Percentiles rank a stretch among this genome's conserved stretches.
These are phyloP conservation scores for Teunomyces funiuensis DNA, from an alignment of 805 yeast genomes.

Conservation along the genomic window DNA sequence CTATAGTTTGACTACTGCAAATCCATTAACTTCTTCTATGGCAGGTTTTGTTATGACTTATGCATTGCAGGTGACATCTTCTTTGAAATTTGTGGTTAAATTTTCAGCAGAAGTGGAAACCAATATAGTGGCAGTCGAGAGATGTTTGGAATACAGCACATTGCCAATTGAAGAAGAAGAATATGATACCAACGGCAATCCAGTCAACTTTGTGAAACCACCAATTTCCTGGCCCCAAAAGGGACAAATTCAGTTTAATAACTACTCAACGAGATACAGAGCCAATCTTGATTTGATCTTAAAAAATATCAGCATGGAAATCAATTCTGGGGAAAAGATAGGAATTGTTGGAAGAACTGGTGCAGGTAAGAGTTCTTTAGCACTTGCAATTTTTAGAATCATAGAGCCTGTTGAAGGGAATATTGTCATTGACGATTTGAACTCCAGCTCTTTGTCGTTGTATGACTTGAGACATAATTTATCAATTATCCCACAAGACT, in stretches of 20 bases:
- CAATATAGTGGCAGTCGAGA: conserved; percentile 65
- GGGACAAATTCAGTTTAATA: conserved; percentile 63
- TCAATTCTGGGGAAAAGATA: conserved; percentile 23
- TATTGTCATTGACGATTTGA: conserved; percentile 20
- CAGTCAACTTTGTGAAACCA: conserved; percentile 75
- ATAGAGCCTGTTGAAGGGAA: conserved; percentile 19
- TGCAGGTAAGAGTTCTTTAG: conserved; percentile 27
- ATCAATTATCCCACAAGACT: conserved; percentile 28
- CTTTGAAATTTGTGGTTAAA: conserved; percentile 57
- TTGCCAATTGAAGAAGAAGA: conserved; percentile 41
- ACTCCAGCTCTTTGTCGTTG: conserved; percentile 15
- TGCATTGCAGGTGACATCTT: conserved; percentile 55
- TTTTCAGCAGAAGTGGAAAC: conserved; percentile 65
- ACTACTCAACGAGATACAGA: conserved; percentile 23
- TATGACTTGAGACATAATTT: conserved; percentile 22
- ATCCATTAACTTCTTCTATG: conserved; percentile 55
- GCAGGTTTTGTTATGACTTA: conserved; percentile 67
- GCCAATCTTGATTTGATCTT: conserved; percentile 21
- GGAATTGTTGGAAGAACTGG: conserved; percentile 30
- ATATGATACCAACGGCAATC: conserved; percentile 46
- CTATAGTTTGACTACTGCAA: conserved; percentile 33
- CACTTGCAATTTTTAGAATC: conserved; percentile 25
- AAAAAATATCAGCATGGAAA: conserved; percentile 13
- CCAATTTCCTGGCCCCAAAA: conserved; percentile 66
- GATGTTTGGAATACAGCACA: conserved; percentile 60